A percentile compares a stretch with the other conserved stretches of the same genome.
These are phyloP conservation scores for Hemisphaericaspora lyxosophila DNA, from an alignment of 1,139 yeast genomes.

Conservation along the genomic window DNA sequence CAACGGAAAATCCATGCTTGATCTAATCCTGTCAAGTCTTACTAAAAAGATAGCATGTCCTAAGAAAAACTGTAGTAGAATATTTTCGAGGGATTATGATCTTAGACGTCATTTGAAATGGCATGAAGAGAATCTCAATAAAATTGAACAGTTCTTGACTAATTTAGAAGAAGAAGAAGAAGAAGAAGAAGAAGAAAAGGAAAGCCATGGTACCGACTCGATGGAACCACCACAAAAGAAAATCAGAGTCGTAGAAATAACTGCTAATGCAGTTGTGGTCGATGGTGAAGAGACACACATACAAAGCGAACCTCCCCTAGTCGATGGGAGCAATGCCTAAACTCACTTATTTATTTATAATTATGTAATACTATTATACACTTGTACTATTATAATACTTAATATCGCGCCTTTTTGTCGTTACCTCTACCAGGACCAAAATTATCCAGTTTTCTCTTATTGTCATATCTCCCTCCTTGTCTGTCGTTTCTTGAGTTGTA, in stretches of 20 bases:
- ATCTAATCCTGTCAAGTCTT: conserved; percentile 37
- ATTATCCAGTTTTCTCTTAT: conserved; percentile 29
- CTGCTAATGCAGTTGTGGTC: no score
- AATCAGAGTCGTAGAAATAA: no score
- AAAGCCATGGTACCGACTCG: conserved; percentile 5
- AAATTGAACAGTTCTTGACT: conserved; percentile 32
- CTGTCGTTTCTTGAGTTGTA: conserved; percentile 6
- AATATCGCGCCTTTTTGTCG: conserved; percentile 35
- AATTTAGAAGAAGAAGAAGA: no score
- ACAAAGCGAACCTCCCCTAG: no score
- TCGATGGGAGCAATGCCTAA: no score
- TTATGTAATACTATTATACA: not conserved
- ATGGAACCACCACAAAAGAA: no score
- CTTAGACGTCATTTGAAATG: conserved; percentile 53
- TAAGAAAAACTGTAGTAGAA: conserved; percentile 45
- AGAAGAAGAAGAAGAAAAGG: no score
- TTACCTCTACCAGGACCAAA: conserved; percentile 24
- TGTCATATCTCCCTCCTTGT: conserved; percentile 11
- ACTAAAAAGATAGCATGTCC: conserved; percentile 45
- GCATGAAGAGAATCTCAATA: conserved; percentile 46
- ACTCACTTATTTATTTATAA: not conserved
- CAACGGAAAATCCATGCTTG: conserved; percentile 27
- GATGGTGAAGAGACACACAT: no score
- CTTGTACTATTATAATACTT: conserved; percentile 5
- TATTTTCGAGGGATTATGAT: conserved; percentile 49